These are phyloP conservation scores for Tylopilus vinaceipallidus DNA, from an alignment of 768 basidiomycete species.

Conservation along the genomic window DNA sequence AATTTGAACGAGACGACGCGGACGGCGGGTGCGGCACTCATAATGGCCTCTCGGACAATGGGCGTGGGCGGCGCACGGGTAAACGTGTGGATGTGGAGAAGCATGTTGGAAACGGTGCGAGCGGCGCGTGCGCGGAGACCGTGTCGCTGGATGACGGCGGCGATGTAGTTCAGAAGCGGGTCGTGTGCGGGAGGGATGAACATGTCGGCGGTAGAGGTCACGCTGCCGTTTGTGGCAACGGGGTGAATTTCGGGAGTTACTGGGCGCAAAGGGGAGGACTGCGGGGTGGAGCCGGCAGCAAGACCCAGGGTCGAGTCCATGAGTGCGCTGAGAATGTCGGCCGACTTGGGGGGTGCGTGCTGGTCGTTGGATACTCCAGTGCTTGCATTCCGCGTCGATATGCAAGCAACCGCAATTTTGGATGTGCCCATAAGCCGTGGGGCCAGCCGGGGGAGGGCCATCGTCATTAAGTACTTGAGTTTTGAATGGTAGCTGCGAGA, in stretches of 20 bases:
- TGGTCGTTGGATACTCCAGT: constrained; percentile 21
- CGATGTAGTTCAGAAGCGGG: constrained; percentile 68
- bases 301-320: constrained; percentile 23
- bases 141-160: constrained; percentile 57
- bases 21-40: constrained; percentile 68
- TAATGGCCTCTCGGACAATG: constrained; percentile 71
- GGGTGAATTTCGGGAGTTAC: background rate
- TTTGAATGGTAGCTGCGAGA: too few relatives aligned
- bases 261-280: background rate
- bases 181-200: constrained; percentile 74
- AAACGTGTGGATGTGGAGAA: constrained; percentile 69
- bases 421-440: background rate
- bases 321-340: constrained; percentile 24
- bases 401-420: background rate
- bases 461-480: too few relatives aligned
- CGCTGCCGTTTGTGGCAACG: background rate
- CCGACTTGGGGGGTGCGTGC: constrained; percentile 22
- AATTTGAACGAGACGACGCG: constrained; percentile 54
- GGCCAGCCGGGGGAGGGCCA: background rate
- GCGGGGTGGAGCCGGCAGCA: constrained; percentile 3
- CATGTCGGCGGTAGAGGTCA: constrained; percentile 27
- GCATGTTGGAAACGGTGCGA: constrained; percentile 54
- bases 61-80: constrained; percentile 80
- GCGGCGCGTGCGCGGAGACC: constrained; percentile 66
- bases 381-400: constrained; percentile 12